phyloP scores from a whole-genome alignment of 129 eudicot genomes.

The Artemisia tridentata region DNA sequence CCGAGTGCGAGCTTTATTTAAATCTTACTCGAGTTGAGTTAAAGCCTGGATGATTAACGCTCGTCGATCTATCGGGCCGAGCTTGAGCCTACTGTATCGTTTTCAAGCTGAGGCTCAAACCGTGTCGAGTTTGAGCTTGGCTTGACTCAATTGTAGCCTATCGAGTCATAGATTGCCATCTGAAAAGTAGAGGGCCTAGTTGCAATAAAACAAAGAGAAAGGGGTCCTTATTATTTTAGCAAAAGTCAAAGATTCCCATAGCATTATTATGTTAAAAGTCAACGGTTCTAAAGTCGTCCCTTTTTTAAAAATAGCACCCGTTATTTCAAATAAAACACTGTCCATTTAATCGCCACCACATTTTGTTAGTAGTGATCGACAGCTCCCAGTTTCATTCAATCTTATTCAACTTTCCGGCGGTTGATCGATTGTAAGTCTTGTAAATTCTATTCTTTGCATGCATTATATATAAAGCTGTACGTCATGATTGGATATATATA shows the following conservation, averaged over 20 bases:
- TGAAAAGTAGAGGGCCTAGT: not conserved
- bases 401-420: not conserved
- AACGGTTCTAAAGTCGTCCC: not conserved
- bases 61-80: too few relatives aligned
- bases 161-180: not conserved
- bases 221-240: not conserved
- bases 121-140: too few relatives aligned
- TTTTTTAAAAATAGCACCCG: not conserved
- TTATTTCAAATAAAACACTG: not conserved
- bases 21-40: too few relatives aligned
- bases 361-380: conserved; percentile 1
- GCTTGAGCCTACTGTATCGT: too few relatives aligned
- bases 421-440: not conserved
- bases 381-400: not conserved
- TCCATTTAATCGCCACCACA: not conserved
- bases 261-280: not conserved
- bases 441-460: not conserved
- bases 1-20: too few relatives aligned
- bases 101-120: too few relatives aligned
- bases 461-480: not conserved
- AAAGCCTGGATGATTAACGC: too few relatives aligned
- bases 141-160: too few relatives aligned
- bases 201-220: not conserved
- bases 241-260: not conserved
- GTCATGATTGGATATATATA: not conserved